phyloP scores from a whole-genome alignment of 176 grass and related monocot genomes.

The Triticum timopheevii region DNA sequence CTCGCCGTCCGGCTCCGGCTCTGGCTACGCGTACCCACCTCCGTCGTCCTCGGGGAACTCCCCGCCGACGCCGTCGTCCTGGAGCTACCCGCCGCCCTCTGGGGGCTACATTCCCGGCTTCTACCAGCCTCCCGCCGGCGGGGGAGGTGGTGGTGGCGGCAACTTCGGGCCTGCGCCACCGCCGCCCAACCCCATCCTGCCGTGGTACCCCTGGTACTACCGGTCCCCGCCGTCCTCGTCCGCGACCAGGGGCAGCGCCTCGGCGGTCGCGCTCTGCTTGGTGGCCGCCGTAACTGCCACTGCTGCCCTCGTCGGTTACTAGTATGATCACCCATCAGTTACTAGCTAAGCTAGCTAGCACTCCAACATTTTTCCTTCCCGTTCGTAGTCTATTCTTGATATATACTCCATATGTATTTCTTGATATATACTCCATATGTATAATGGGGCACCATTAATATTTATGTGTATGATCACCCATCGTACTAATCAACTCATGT shows the following conservation, averaged over 20 bases:
- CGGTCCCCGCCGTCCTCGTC: constrained; percentile 27
- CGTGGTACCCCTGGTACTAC: constrained; percentile 91
- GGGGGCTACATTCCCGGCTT: constrained; percentile 37
- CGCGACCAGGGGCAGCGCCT: not conserved
- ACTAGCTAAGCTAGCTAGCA: not conserved
- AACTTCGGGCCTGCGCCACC: constrained; percentile 39
- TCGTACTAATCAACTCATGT: no score
- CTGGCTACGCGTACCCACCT: not conserved
- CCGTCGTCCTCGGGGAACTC: not conserved
- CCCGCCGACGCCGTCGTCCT: constrained; percentile 30
- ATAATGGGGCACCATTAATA: not conserved
- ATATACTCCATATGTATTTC: not conserved
- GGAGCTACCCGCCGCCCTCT: constrained; percentile 51
- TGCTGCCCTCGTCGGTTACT: not conserved
- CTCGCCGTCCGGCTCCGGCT: not conserved
- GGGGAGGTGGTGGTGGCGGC: not conserved
- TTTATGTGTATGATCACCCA: no score
- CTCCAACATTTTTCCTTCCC: not conserved
- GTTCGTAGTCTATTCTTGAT: not conserved
- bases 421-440: not conserved
- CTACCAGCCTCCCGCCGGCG: constrained; percentile 38
- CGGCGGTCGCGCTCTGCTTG: not conserved
- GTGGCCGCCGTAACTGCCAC: not conserved
- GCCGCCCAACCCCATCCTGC: constrained; percentile 75
- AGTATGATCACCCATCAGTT: not conserved